Evolutionary conservation across 345 rosid genomes (phyloP), one percentile per base, ranked within the genome.

Genomic region (Ceriops tagal): DNA sequence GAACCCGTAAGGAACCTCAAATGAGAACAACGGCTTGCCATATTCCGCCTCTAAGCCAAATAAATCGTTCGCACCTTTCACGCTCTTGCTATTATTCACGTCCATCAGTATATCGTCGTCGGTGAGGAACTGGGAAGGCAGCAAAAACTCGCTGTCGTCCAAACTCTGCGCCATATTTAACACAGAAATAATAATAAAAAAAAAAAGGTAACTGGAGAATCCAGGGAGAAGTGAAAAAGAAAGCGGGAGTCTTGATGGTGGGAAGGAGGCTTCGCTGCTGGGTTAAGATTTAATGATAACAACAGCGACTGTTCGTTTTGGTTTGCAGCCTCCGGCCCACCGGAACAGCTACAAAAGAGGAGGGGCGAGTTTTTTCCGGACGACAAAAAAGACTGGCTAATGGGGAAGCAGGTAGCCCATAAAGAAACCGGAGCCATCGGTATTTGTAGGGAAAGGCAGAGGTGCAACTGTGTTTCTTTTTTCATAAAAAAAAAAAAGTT

Each of bases 71-170:
- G 35, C 37, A 8, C 62, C 51, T 15, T 55, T 6, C 53, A 27
- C 19, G 19, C 27, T 52, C 58, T 9, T 21, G 27, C 39, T 53
- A 1, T 35, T 34, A 37, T 47, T 52, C 58, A 65, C 66, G 43
- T 81, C 90, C 35, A 72, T 10, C 64, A 81, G 73, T 15, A 77
- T 46, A 64, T 84, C 92, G 8, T 89, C 89, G 77, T 88, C 97
- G 1, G 83, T 71, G 3, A 91, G 87, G 70, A 93, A 89, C 85
- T 85, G 78, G 0, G 92, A 76, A 3, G 95, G 98, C 61, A 93
- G 86, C 86, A 86, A 84, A 68, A 83, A 87, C 87, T 84, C 91
- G 2, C 85, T 92, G 72, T 88, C 88, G 69, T 87, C 78, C 0
- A 89, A 39, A 57, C 75, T 73, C 46, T 85, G 83, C 8, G 87